A percentile compares a stretch with the other conserved stretches of the same genome.
phyloP scores from a whole-genome alignment of 225 moss, liverwort and hornwort genomes.

The Takakia lepidozioides region DNA sequence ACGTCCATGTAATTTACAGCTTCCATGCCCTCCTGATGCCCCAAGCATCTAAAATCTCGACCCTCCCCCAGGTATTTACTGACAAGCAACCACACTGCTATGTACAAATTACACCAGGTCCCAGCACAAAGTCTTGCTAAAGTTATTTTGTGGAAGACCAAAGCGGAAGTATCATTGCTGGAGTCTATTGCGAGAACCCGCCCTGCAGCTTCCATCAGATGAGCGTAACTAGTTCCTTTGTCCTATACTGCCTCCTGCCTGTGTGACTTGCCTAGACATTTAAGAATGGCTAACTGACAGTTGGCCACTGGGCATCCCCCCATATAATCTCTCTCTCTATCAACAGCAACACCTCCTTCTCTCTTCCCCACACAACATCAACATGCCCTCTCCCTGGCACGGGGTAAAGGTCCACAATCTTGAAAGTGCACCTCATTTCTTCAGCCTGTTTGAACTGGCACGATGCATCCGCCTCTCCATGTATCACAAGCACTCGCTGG shows the following conservation, averaged over 20 bases:
- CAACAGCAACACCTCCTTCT: constrained; percentile 23
- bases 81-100: no score
- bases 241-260: no score
- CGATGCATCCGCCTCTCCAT: constrained; percentile 55
- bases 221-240: no score
- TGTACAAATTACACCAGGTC: no score
- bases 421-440: constrained; percentile 51
- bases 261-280: no score
- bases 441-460: constrained; percentile 38
- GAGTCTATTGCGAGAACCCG: no score
- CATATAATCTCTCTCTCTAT: constrained; percentile 37
- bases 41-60: no score
- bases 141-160: constrained; percentile 8
- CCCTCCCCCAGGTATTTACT: no score
- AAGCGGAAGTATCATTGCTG: no score
- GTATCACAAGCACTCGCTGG: constrained; percentile 43
- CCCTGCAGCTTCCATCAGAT: no score
- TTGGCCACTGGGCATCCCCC: constrained; percentile 25
- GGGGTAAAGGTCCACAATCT: constrained; percentile 36
- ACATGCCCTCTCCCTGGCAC: constrained; percentile 59
- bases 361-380: constrained; percentile 49
- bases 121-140: constrained; percentile 11
- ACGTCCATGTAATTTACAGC: no score
- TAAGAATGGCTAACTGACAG: not conserved
- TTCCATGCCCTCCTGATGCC: no score